phyloP scores from a whole-genome alignment of 176 grass and related monocot genomes.

The Eleusine indica region DNA sequence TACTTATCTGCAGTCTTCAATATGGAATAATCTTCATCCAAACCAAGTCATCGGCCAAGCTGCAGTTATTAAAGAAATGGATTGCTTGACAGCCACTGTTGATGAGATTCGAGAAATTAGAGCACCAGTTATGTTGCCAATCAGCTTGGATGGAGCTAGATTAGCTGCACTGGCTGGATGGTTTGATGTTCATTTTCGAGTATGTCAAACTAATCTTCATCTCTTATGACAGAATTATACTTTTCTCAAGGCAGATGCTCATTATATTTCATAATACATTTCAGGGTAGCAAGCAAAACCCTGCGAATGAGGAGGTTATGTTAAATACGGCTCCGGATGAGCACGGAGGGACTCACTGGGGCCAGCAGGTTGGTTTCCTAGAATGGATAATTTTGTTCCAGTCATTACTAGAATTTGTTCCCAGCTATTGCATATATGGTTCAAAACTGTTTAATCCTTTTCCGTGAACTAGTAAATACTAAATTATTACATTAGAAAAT shows the following conservation, averaged over 20 bases:
- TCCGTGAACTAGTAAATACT: background rate
- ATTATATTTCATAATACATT: conserved; percentile 27
- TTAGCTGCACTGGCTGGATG: conserved; percentile 86
- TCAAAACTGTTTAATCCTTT: background rate
- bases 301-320: conserved; percentile 69
- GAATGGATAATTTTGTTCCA: background rate
- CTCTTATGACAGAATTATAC: conserved; percentile 11
- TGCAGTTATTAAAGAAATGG: conserved; percentile 84
- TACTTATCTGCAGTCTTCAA: conserved; percentile 66
- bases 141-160: conserved; percentile 65
- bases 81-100: conserved; percentile 89
- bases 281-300: conserved; percentile 72
- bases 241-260: conserved; percentile 15
- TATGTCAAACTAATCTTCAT: conserved; percentile 43
- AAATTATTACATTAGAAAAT: conserved; percentile 1
- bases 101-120: conserved; percentile 78
- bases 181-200: conserved; percentile 99
- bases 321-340: conserved; percentile 83
- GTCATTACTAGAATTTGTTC: conserved; percentile 14
- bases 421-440: background rate
- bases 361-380: conserved; percentile 79
- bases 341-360: conserved; percentile 84
- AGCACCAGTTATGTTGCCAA: conserved; percentile 59
- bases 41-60: conserved; percentile 83
- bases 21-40: conserved; percentile 95